Conservation (phyloP, 345 rosid species). For the Erucastrum elatum region DNA sequence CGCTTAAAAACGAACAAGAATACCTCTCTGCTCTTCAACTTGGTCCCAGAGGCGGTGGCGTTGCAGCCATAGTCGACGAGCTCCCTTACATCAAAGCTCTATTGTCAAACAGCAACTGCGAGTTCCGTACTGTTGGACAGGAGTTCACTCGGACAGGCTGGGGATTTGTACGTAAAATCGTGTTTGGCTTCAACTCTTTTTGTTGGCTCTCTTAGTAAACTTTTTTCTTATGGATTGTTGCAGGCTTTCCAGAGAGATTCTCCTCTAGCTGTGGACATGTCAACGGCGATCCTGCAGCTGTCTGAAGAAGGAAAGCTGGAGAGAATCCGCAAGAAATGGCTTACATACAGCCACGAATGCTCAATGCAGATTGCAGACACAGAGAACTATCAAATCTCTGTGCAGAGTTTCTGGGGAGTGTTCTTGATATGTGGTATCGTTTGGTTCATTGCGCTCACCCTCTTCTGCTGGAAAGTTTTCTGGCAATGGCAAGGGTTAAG, state of each 20-base stretch:
- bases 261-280: conserved; percentile 84
- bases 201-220: not conserved
- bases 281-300: conserved; percentile 81
- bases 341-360: conserved; percentile 49
- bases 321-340: conserved; percentile 78
- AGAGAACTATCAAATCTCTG: conserved; percentile 53
- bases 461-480: conserved; percentile 56
- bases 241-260: conserved; percentile 97
- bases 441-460: conserved; percentile 55
- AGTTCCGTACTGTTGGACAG: conserved; percentile 76
- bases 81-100: conserved; percentile 81
- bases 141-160: conserved; percentile 91
- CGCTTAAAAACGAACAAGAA: conserved; percentile 50
- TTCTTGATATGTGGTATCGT: conserved; percentile 73
- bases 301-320: conserved; percentile 88
- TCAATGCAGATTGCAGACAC: conserved; percentile 40
- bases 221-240: not conserved
- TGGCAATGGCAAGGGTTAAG: conserved; percentile 59
- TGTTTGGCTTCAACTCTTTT: not conserved
- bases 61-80: conserved; percentile 91
- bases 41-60: conserved; percentile 73
- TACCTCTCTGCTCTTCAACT: conserved; percentile 54
- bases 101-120: conserved; percentile 61
- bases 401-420: conserved; percentile 87
- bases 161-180: conserved; percentile 78